Base-by-base conservation (phyloP, 805 yeast species). In the Teunomyces aglyptinius region DNA sequence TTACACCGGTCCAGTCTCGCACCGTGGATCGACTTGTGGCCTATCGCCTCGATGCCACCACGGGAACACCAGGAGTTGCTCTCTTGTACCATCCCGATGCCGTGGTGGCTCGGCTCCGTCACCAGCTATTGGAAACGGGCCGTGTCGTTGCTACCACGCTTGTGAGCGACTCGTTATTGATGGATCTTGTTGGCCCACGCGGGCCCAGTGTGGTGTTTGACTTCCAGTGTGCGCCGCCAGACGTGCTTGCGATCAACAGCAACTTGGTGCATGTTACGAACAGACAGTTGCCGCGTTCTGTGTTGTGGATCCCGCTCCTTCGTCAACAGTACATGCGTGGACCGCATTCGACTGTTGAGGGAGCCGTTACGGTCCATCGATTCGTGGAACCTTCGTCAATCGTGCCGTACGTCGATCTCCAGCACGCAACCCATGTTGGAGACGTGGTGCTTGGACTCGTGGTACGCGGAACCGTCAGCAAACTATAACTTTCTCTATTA, bases 271-370 rank as follows among this genome's bases (percentile, higher is more conserved):
- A 18, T 4, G 18, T 45, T 13, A 16, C 27, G 18, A 13, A 36
- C 6, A 11, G 5, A 5, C 15, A 20, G n/a, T 7, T 41, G n/a
- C 54, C 49, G 5, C 16, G 44, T 2, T 11, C 43, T 1, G 36
- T 45, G 12, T 43, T 59, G 15, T 59, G 63, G 63, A 41, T 59
- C 13, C 63, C 63, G 2, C 41, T 26, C 33, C 46, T 57, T 38
- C 12, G 11, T 6, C 19, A 32, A 27, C 27, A 49, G 40, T 13
- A 41, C n/a, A 5, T 13, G 43, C 13, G 11, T 8, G 5, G 15
- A 6, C 26, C 26, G 3, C 26, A 29, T 8, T 12, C 12, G 13
- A 22, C n/a, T 4, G 32, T 20, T 3, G 20, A 18, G 5, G 24
- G 13, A 24, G 10, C 26, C 13, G 34, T 26, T 3, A 43, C 38